Conservation (phyloP, 192 early-diverging fungal species). For the Backusella australiensis region DNA sequence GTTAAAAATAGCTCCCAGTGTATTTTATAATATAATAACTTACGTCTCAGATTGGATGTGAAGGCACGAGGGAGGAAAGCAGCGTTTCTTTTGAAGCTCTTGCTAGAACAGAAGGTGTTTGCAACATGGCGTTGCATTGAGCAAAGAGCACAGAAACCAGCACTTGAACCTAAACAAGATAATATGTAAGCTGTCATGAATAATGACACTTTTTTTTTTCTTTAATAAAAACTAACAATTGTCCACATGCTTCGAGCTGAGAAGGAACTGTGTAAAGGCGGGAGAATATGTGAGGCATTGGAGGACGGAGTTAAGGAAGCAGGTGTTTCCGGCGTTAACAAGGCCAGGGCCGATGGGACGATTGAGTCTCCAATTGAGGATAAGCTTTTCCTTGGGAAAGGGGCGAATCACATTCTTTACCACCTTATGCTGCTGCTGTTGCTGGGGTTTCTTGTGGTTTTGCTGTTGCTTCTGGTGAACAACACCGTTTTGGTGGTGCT, state of each 20-base stretch:
- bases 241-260: conserved; percentile 54
- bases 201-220: background rate
- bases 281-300: conserved; percentile 79
- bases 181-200: background rate
- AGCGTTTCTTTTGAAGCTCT: conserved; percentile 24
- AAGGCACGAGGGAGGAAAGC: conserved; percentile 67
- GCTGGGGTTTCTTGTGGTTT: background rate
- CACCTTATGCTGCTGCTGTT: background rate
- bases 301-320: conserved; percentile 78
- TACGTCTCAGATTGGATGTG: conserved; percentile 62
- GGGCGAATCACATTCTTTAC: background rate
- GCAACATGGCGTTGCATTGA: conserved; percentile 64
- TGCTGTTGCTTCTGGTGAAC: background rate
- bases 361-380: conserved; percentile 49
- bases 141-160: conserved; percentile 73
- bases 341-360: conserved; percentile 67
- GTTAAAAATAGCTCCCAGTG: too few species aligned
- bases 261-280: conserved; percentile 65
- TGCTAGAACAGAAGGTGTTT: conserved; percentile 49
- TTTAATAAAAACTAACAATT: conserved; percentile 46
- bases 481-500: background rate
- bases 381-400: conserved; percentile 37
- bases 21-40: background rate
- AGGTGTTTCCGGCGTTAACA: conserved; percentile 73
- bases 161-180: conserved; percentile 37